Conservation (phyloP, 345 rosid genomes). For the Eucalyptus albens region DNA sequence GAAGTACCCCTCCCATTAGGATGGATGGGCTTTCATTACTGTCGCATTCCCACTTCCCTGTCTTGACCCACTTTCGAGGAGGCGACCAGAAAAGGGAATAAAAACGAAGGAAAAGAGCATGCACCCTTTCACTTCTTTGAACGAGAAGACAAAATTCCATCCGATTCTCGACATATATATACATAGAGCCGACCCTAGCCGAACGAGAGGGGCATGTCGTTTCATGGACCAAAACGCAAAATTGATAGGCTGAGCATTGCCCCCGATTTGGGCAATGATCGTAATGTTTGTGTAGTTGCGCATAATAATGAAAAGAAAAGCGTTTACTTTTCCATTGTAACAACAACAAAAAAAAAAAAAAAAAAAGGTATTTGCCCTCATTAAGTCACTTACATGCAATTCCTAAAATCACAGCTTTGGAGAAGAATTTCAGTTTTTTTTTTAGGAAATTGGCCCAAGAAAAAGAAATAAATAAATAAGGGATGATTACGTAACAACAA, state of each 20-base stretch:
- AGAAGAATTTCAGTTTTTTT: background rate
- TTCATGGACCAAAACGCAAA: background rate
- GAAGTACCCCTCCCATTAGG: background rate
- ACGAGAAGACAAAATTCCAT: background rate
- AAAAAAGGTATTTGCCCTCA: background rate
- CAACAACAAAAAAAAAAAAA: background rate
- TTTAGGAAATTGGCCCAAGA: too few species aligned
- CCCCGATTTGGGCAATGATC: background rate
- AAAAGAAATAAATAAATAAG: too few species aligned
- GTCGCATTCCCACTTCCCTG: background rate
- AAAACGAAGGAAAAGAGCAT: background rate
- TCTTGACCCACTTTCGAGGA: background rate
- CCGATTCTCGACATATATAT: background rate
- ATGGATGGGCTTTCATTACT: background rate
- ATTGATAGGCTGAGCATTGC: background rate
- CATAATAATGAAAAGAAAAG: background rate
- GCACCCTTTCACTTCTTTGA: background rate
- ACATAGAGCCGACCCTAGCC: background rate
- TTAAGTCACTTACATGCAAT: background rate
- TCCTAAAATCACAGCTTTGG: background rate
- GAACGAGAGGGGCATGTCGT: background rate
- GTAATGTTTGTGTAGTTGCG: background rate
- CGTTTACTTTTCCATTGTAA: background rate
- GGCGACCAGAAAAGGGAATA: too few species aligned
- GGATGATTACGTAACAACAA: too few species aligned